These are phyloP conservation scores for Exsudoporus frostii DNA, from an alignment of 768 basidiomycete species.

Conservation along the genomic window DNA sequence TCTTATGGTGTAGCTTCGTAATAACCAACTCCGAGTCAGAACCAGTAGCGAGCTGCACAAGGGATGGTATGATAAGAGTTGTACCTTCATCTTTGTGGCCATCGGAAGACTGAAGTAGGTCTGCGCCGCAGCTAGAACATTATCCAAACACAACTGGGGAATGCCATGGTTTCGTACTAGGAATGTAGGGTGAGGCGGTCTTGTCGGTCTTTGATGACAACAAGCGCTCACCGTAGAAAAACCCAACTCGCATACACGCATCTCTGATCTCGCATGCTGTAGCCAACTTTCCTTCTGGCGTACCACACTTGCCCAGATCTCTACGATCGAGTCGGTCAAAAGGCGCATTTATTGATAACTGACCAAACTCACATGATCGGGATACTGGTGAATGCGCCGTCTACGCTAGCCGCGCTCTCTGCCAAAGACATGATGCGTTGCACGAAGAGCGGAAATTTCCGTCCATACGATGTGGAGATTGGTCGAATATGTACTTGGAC, in stretches of 20 bases:
- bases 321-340: conserved; percentile 4
- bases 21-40: neutral
- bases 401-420: conserved; percentile 12
- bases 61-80: neutral
- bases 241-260: conserved; percentile 80
- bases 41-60: neutral
- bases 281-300: conserved; percentile 33
- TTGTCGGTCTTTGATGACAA: neutral
- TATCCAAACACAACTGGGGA: conserved; percentile 44
- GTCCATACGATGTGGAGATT: too few species aligned
- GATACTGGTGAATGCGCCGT: conserved; percentile 23
- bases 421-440: conserved; percentile 21
- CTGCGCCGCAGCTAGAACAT: conserved; percentile 47
- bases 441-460: too few species aligned
- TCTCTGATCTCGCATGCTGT: conserved; percentile 61
- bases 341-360: neutral
- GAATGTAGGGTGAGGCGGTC: neutral
- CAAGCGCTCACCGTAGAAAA: conserved; percentile 65
- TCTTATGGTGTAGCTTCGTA: conserved; percentile 62
- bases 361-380: conserved; percentile 25
- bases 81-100: conserved; percentile 64
- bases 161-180: conserved; percentile 81
- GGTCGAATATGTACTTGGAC: too few species aligned
- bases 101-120: conserved; percentile 65
- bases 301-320: conserved; percentile 19